Conservation (phyloP, 1,139 yeast species). For the Insectozyma bohioensis region DNA sequence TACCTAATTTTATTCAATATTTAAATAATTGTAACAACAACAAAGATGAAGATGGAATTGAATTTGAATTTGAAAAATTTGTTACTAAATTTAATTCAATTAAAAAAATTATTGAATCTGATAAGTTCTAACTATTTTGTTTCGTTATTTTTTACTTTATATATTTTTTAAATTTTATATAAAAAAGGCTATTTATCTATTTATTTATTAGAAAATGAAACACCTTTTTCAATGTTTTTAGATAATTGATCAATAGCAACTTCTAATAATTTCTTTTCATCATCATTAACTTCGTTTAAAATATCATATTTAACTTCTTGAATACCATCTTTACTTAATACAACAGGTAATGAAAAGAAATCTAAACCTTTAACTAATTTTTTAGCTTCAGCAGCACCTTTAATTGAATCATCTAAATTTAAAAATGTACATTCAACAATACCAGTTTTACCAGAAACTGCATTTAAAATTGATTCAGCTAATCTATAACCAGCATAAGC, state of each 20-base stretch:
- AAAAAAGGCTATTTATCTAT: conserved; percentile 2
- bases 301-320: conserved; percentile 53
- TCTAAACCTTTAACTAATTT: conserved; percentile 73
- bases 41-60: conserved; percentile 5
- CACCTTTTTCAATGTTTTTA: conserved; percentile 67
- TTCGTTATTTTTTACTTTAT: no score
- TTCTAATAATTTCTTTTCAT: conserved; percentile 73
- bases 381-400: conserved; percentile 78
- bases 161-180: neutral
- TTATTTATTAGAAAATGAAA: conserved; percentile 45
- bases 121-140: neutral
- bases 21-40: conserved; percentile 3
- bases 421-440: conserved; percentile 79
- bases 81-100: conserved; percentile 9
- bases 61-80: conserved; percentile 6
- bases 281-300: conserved; percentile 54
- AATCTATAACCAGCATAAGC: conserved; percentile 97
- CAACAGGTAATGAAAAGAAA: conserved; percentile 91
- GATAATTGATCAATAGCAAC: conserved; percentile 83
- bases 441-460: conserved; percentile 66
- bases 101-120: conserved; percentile 8
- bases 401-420: conserved; percentile 42
- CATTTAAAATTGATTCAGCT: conserved; percentile 83
- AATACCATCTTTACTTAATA: conserved; percentile 88
- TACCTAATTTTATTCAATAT: conserved; percentile 10